These are phyloP conservation scores for Peronosclerospora sorghi DNA, from an alignment of 352 stramenopile genomes.

Conservation along the genomic window DNA sequence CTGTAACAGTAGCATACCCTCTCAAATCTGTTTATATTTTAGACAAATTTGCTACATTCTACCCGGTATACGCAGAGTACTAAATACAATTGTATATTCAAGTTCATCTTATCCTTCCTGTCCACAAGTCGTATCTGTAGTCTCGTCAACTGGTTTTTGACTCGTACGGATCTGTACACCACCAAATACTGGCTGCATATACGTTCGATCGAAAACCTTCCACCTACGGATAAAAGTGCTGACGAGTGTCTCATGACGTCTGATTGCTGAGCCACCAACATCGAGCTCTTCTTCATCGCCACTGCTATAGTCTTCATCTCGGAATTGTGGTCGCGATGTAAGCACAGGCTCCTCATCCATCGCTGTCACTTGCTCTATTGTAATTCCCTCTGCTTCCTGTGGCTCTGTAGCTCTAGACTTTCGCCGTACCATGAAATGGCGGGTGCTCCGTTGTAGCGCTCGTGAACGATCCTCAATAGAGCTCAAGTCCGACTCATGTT, in stretches of 20 bases:
- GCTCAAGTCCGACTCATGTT: constrained; percentile 20
- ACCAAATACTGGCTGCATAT: constrained; percentile 76
- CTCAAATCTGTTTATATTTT: too few relatives aligned
- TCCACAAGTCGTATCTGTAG: not conserved
- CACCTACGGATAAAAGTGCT: constrained; percentile 61
- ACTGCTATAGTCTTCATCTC: constrained; percentile 33
- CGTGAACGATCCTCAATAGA: constrained; percentile 11
- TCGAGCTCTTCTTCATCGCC: constrained; percentile 28
- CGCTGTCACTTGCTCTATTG: constrained; percentile 8
- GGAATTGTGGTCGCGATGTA: constrained; percentile 67
- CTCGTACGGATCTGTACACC: constrained; percentile 18
- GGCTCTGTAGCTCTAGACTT: constrained; percentile 18
- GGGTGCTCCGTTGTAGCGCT: constrained; percentile 31
- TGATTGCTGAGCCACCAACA: constrained; percentile 3
- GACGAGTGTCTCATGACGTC: constrained; percentile 29
- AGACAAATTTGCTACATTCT: too few relatives aligned
- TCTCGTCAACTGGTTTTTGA: constrained; percentile 4
- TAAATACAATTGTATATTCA: too few relatives aligned
- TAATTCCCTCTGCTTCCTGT: constrained; percentile 1
- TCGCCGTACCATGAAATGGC: constrained; percentile 51
- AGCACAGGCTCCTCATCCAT: constrained; percentile 27
- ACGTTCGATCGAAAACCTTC: constrained; percentile 54
- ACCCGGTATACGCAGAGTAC: too few relatives aligned
- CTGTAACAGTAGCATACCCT: too few relatives aligned
- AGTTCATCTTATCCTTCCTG: too few relatives aligned